These are phyloP conservation scores for Naganishia vaughanmartiniae DNA, from an alignment of 768 basidiomycete species.

Conservation along the genomic window DNA sequence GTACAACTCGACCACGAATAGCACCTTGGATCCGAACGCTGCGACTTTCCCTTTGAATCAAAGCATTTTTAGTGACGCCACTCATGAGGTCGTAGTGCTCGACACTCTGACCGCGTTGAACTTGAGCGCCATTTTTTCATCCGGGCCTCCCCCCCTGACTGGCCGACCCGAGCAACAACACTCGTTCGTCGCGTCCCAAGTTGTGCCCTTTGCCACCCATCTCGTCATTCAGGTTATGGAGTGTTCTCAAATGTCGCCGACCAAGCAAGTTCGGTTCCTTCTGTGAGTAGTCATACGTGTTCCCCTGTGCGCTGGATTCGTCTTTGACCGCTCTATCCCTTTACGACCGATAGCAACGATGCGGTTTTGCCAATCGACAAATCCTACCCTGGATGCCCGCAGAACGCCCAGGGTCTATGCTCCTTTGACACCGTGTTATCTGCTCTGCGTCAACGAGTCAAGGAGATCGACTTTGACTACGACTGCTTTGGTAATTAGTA, in stretches of 20 bases:
- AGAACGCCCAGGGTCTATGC: constrained; percentile 51
- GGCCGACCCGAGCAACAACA: constrained; percentile 61
- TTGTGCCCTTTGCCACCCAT: constrained; percentile 55
- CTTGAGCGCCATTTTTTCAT: constrained; percentile 66
- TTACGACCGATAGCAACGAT: constrained; percentile 52
- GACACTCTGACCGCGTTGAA: constrained; percentile 84
- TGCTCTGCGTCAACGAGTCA: constrained; percentile 44
- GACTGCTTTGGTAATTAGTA: constrained; percentile 64
- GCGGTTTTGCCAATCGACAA: constrained; percentile 51
- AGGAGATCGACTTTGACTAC: constrained; percentile 52
- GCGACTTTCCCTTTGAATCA: constrained; percentile 52
- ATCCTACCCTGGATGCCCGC: constrained; percentile 46
- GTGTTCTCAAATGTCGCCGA: constrained; percentile 35
- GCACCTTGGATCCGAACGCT: constrained; percentile 46
- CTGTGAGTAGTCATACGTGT: constrained; percentile 55
- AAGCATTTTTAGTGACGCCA: constrained; percentile 68
- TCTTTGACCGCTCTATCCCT: constrained; percentile 35
- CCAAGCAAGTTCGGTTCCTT: constrained; percentile 46
- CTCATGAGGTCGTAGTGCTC: constrained; percentile 84
- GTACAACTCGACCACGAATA: constrained; percentile 44
- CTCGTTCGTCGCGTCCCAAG: constrained; percentile 43
- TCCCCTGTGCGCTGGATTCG: constrained; percentile 41
- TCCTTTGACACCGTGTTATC: constrained; percentile 49
- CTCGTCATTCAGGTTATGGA: constrained; percentile 65
- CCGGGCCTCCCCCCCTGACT: constrained; percentile 72